phyloP scores from a whole-genome alignment of 176 grass and related monocot genomes.

The Sorghum bicolor region DNA sequence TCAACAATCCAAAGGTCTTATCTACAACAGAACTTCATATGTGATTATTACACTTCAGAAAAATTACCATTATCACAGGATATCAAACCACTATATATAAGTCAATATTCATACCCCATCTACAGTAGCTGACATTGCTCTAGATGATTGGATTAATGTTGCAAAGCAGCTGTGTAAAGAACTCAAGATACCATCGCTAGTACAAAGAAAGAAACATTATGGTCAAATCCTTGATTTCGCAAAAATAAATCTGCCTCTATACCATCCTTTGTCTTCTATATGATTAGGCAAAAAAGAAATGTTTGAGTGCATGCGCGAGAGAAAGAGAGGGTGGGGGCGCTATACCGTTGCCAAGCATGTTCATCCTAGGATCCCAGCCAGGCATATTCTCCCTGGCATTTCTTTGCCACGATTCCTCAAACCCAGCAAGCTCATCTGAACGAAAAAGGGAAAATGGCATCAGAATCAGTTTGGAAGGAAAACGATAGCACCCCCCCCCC shows the following conservation, averaged over 20 bases:
- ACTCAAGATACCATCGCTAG: neutral
- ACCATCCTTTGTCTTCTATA: neutral
- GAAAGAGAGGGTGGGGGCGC: neutral
- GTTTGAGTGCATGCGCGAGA: neutral
- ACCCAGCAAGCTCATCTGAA: conserved; percentile 49
- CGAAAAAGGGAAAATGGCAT: conserved; percentile 6
- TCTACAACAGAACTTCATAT: neutral
- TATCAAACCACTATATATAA: conserved; percentile 13
- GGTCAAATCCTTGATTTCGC: neutral
- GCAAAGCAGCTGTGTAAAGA: neutral
- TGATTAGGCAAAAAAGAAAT: neutral
- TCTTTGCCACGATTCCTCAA: conserved; percentile 68
- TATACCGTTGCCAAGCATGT: conserved; percentile 39
- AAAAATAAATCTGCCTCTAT: neutral
- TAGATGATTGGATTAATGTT: neutral
- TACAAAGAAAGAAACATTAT: neutral
- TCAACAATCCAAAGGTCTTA: neutral
- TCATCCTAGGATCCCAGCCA: conserved; percentile 36
- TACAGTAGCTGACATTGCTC: neutral
- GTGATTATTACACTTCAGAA: neutral
- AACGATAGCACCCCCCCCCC: conserved; percentile 10
- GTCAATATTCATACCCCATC: neutral
- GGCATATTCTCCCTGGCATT: conserved; percentile 45
- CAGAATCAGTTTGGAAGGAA: neutral
- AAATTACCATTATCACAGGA: neutral